phyloP scores from a whole-genome alignment of 345 rosid species.

The Eucalyptus grandis region DNA sequence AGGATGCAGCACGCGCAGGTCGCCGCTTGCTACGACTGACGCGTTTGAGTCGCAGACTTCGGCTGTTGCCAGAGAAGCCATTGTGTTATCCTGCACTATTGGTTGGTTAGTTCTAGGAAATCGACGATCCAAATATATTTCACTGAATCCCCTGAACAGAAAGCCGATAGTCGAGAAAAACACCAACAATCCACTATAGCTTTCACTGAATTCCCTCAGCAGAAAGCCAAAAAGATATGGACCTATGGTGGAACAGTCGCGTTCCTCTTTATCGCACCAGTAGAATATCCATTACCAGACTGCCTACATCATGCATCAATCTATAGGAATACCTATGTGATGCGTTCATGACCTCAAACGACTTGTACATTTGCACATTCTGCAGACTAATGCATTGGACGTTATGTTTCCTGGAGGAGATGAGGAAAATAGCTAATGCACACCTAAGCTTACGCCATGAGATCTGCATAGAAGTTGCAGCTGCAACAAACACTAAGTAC shows the following conservation, averaged over 20 bases:
- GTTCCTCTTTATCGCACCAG: background rate
- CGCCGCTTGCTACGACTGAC: conserved; percentile 39
- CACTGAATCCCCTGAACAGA: background rate
- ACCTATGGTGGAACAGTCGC: background rate
- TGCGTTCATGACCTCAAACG: background rate
- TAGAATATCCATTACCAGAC: background rate
- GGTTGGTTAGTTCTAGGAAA: background rate
- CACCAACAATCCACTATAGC: background rate
- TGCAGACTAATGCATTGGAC: background rate
- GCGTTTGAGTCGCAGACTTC: conserved; percentile 81
- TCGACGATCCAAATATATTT: background rate
- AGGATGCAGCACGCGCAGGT: conserved; percentile 61
- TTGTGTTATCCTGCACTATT: conserved; percentile 1
- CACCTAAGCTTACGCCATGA: background rate
- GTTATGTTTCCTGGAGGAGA: background rate
- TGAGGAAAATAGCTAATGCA: background rate
- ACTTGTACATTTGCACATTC: background rate
- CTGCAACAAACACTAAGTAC: background rate
- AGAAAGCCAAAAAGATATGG: background rate
- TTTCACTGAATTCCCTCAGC: background rate
- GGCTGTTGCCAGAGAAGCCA: conserved; percentile 64
- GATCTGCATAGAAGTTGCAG: background rate
- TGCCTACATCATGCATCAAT: background rate
- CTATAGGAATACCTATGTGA: background rate
- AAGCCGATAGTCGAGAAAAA: background rate